A percentile compares a stretch with the other conserved stretches of the same genome.
These are phyloP conservation scores for Huntiella bhutanensis DNA, from an alignment of 2,329 filamentous ascomycete species.

Conservation along the genomic window DNA sequence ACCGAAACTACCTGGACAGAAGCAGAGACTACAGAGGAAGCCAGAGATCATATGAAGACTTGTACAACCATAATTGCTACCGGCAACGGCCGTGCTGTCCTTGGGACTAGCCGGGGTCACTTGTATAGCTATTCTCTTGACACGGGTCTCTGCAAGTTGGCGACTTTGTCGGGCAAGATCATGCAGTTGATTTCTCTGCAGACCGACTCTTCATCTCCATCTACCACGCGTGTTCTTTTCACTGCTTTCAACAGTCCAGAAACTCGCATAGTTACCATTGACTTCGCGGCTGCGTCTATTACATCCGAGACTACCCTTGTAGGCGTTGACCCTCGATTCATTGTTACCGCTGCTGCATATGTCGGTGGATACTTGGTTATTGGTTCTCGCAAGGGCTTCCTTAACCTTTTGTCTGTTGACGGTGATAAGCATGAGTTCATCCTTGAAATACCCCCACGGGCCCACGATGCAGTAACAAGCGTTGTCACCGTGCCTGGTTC, in stretches of 20 bases:
- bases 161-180: constrained; percentile 28
- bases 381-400: constrained; percentile 33
- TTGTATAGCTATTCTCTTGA: constrained; percentile 25
- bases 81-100: constrained; percentile 21
- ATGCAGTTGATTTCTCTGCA: constrained; percentile 26
- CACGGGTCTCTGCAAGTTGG: constrained; percentile 18
- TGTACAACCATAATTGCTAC: constrained; percentile 29
- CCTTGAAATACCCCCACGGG: constrained; percentile 7
- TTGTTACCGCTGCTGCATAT: constrained; percentile 27
- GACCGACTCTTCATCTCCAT: constrained; percentile 13
- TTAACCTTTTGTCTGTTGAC: constrained; percentile 21
- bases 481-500: constrained; percentile 30
- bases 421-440: constrained; percentile 5
- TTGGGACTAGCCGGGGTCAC: constrained; percentile 30
- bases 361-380: constrained; percentile 27
- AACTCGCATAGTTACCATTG: constrained; percentile 25
- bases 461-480: constrained; percentile 45
- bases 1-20: constrained; percentile 24
- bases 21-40: constrained; percentile 19
- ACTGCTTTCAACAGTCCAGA: constrained; percentile 27
- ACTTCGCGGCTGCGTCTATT: constrained; percentile 17
- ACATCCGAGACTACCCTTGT: constrained; percentile 18
- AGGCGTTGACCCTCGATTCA: constrained; percentile 28
- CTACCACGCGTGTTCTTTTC: constrained; percentile 21
- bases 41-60: constrained; percentile 22